Conservation (phyloP, 2,329 filamentous ascomycete species). For the Curvularia verruculosa region DNA sequence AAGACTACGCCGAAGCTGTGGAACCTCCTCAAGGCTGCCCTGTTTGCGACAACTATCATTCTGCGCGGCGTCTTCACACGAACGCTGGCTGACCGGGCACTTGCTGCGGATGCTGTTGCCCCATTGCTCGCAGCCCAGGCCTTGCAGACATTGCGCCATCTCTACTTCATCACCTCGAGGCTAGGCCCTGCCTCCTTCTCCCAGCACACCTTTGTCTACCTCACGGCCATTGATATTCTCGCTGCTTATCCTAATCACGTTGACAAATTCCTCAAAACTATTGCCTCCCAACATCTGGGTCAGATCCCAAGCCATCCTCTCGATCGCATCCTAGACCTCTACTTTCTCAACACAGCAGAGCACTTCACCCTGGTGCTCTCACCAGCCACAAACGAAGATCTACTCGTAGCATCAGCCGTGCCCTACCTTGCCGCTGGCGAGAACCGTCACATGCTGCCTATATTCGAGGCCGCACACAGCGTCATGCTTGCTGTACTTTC, state of each 20-base stretch:
- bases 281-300: constrained; percentile 62
- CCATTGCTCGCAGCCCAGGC: constrained; percentile 72
- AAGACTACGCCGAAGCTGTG: constrained; percentile 74
- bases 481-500: constrained; percentile 80
- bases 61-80: constrained; percentile 76
- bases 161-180: constrained; percentile 81
- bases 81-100: constrained; percentile 61
- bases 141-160: constrained; percentile 74
- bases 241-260: constrained; percentile 70
- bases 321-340: constrained; percentile 78
- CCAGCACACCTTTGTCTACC: constrained; percentile 82
- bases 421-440: constrained; percentile 71
- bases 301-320: constrained; percentile 68
- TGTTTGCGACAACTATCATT: constrained; percentile 77
- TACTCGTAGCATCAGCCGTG: constrained; percentile 75
- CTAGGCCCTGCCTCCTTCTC: constrained; percentile 77
- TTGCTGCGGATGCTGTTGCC: constrained; percentile 64
- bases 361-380: constrained; percentile 77
- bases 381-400: constrained; percentile 69
- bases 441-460: constrained; percentile 64
- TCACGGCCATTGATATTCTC: constrained; percentile 82
- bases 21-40: constrained; percentile 73
- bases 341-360: constrained; percentile 85
- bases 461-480: constrained; percentile 90
- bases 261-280: constrained; percentile 69